Percentiles rank a stretch among this genome's conserved stretches.
These are phyloP conservation scores for Prunus yedoensis DNA, from an alignment of 331 rosid species.

Conservation along the genomic window DNA sequence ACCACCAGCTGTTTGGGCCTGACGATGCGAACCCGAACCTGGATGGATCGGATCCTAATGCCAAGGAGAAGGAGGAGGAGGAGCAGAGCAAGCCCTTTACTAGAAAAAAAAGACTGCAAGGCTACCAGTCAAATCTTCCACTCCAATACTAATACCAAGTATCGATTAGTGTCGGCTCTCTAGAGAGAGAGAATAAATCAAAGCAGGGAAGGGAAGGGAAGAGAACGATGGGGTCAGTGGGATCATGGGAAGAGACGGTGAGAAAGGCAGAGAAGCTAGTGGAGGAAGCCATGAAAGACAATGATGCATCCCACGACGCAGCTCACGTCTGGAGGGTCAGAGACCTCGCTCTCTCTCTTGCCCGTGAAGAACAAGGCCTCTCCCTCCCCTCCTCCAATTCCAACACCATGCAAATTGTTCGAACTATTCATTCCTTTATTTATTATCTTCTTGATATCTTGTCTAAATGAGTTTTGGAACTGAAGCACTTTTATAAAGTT, in stretches of 20 bases:
- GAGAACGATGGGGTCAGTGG: conserved; percentile 28
- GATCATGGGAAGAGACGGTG: conserved; percentile 40
- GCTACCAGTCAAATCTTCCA: too few relatives aligned
- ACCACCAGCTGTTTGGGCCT: too few relatives aligned
- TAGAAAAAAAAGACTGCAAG: too few relatives aligned
- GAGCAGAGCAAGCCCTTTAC: too few relatives aligned
- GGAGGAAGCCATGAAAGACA: conserved; percentile 57
- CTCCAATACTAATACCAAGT: too few relatives aligned
- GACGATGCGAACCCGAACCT: too few relatives aligned
- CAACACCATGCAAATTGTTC: conserved; percentile 63
- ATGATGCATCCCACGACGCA: conserved; percentile 88
- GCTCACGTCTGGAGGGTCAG: conserved; percentile 86
- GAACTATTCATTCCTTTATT: background rate
- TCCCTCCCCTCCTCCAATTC: conserved; percentile 66
- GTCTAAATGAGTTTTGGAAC: background rate
- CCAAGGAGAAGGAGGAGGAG: too few relatives aligned
- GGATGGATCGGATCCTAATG: too few relatives aligned
- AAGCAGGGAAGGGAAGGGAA: background rate
- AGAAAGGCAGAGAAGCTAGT: conserved; percentile 75
- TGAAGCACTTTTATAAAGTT: background rate
- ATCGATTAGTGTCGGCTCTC: too few relatives aligned
- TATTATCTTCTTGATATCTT: background rate
- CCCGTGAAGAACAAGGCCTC: conserved; percentile 60
- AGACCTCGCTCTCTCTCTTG: conserved; percentile 85
- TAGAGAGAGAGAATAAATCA: too few relatives aligned